These are phyloP conservation scores for Mortierella sp. DNA, from an alignment of 371 early-diverging fungal genomes.

Conservation along the genomic window DNA sequence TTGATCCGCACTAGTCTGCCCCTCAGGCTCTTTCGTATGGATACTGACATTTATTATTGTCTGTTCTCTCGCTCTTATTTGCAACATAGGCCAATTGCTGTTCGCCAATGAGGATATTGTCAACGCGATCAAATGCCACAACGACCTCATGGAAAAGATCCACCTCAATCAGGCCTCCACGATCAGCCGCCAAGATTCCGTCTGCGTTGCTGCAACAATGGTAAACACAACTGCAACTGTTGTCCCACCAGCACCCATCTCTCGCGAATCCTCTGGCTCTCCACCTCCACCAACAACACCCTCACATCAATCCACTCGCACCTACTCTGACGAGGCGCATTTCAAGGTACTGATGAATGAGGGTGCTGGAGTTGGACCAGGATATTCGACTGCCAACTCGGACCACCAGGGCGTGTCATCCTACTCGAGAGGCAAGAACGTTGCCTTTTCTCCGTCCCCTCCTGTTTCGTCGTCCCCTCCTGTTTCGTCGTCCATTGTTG, in stretches of 20 bases:
- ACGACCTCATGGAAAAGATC: not conserved
- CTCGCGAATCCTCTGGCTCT: not conserved
- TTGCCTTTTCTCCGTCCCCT: not conserved
- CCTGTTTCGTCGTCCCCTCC: not conserved
- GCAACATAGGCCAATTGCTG: slow-evolving; percentile 24
- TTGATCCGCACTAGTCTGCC: not conserved
- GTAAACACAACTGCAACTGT: not conserved
- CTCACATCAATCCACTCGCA: not conserved
- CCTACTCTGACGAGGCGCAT: not conserved
- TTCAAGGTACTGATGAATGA: not conserved
- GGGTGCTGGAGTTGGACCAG: not conserved
- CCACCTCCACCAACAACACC: not conserved
- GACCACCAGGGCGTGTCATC: not conserved
- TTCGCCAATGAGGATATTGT: slow-evolving; percentile 44
- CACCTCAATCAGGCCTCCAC: not conserved
- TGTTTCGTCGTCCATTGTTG: not conserved
- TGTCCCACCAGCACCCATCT: no score
- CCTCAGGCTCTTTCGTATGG: not conserved
- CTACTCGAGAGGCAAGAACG: not conserved
- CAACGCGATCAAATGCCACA: slow-evolving; percentile 9
- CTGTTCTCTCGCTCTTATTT: not conserved
- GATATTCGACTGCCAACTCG: not conserved
- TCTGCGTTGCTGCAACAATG: not conserved
- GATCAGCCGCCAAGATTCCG: not conserved
- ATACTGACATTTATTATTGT: not conserved